A percentile compares a stretch with the other conserved stretches of the same genome.
phyloP scores from a whole-genome alignment of 1,284 basidiomycete species.

The Abortiporus biennis region DNA sequence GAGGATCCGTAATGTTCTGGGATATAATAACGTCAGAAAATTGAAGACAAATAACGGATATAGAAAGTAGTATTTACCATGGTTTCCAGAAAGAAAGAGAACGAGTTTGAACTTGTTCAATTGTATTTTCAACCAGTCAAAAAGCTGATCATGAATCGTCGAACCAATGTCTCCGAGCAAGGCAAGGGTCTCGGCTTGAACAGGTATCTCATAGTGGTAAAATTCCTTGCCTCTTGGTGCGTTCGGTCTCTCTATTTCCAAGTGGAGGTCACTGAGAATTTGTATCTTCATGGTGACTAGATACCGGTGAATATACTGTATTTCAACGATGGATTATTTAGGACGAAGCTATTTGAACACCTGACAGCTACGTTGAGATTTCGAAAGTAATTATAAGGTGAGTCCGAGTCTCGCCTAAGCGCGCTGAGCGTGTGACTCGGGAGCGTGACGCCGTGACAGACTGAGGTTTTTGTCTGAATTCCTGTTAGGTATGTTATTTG shows the following conservation, averaged over 20 bases:
- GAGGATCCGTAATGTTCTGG: constrained; percentile 17
- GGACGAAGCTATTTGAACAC: too few species aligned
- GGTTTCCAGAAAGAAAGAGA: constrained; percentile 31
- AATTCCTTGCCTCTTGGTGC: constrained; percentile 15
- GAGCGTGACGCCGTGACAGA: too few species aligned
- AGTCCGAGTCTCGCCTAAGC: too few species aligned
- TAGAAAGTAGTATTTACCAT: too few species aligned
- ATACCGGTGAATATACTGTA: too few species aligned
- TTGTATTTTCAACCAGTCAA: constrained; percentile 28
- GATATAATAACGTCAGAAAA: not conserved
- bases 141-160: constrained; percentile 24
- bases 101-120: constrained; percentile 26
- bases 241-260: constrained; percentile 24
- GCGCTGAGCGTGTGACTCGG: too few species aligned
- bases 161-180: constrained; percentile 33
- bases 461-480: too few species aligned
- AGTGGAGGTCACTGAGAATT: constrained; percentile 30
- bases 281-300: constrained; percentile 15
- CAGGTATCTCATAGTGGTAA: constrained; percentile 25
- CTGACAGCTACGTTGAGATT: too few species aligned
- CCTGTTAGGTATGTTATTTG: too few species aligned
- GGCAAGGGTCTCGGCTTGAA: constrained; percentile 25
- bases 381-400: too few species aligned
- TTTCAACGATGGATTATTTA: too few species aligned
- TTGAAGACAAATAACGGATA: not conserved